Base-by-base conservation (phyloP, 2,329 filamentous ascomycete genomes). In the Botryotinia calthae region DNA sequence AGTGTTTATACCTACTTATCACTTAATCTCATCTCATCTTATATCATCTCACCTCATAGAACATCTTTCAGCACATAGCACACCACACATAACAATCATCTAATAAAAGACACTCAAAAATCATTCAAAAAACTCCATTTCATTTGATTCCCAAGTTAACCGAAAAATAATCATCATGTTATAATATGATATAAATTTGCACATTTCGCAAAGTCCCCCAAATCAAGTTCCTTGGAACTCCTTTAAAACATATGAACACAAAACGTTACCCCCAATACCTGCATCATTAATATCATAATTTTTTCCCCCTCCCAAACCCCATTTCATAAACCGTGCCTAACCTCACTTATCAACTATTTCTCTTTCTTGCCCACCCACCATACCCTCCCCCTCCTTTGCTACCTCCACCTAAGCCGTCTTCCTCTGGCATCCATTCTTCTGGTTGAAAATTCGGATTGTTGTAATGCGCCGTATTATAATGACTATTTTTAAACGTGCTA, bases 401-500 rank as follows among this genome's bases (percentile, higher is more conserved):
- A 51, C 62, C 40, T n/a, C 46, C 46, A 28, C 48, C 44, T 20
- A 62, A 40, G 4, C 81, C 80, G 18, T 81, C 80, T 4, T 75
- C 76, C 16, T 81, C 80, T 20, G 80, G 81, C 22, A 73, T 78
- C 81, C 81, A 87, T 79, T 86, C 85, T 75, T 88, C 86, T 0
- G 87, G 87, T 73, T 88, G 86, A 75, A 89, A 88, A 75, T 88
- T 85, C 58, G 88, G 87, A 75, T 91, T 92, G 74, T 89, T 88
- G 76, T 88, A 91, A 78, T 92, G 90, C 0, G 89, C 89, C 64
- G 86, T 86, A 77, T 91, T 91, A 82, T 88, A 90, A 71, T 91
- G 87, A 70, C 87, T 89, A 76, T 91, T 90, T 78, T 89, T 89
- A 78, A 91, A 91, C 1, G 87, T 88, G 68, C 83, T 86, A 2